phyloP scores from a whole-genome alignment of 352 stramenopile genomes.

The Bremia lactucae region DNA sequence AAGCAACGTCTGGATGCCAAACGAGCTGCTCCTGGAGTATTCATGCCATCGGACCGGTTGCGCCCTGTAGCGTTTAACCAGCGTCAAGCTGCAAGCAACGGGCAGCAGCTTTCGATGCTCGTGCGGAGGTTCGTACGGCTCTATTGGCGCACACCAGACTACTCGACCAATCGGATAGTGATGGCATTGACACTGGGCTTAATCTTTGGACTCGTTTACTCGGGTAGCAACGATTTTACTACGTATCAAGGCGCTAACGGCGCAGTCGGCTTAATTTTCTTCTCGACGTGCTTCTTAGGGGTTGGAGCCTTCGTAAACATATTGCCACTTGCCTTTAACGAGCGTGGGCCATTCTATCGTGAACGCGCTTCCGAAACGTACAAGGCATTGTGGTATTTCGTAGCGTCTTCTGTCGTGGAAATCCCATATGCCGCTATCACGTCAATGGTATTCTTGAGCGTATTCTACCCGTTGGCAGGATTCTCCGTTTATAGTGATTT shows the following conservation, averaged over 20 bases:
- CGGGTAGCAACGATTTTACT: constrained; percentile 23
- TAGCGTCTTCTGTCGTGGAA: constrained; percentile 69
- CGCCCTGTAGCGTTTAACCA: constrained; percentile 19
- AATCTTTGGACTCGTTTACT: constrained; percentile 38
- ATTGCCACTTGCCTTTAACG: constrained; percentile 62
- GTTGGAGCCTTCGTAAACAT: constrained; percentile 56
- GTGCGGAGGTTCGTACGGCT: constrained; percentile 45
- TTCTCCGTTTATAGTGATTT: constrained; percentile 32
- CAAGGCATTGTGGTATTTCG: constrained; percentile 64
- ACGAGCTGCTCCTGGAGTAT: constrained; percentile 22
- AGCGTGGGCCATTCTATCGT: constrained; percentile 87
- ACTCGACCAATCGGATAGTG: constrained; percentile 53
- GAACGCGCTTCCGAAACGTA: constrained; percentile 88
- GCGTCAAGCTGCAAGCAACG: constrained; percentile 21
- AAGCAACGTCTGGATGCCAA: constrained; percentile 23
- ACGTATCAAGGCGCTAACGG: constrained; percentile 33
- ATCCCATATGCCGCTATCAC: constrained; percentile 62
- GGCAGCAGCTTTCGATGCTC: constrained; percentile 32
- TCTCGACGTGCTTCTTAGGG: constrained; percentile 63
- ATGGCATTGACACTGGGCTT: constrained; percentile 26
- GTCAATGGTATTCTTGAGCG: constrained; percentile 32
- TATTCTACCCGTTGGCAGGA: constrained; percentile 77
- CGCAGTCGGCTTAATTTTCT: constrained; percentile 69
- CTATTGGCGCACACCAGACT: constrained; percentile 83
- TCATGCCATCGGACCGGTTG: constrained; percentile 22